These are phyloP conservation scores for Fusarium sp. DNA, from an alignment of 2,329 filamentous ascomycete species.

Conservation along the genomic window DNA sequence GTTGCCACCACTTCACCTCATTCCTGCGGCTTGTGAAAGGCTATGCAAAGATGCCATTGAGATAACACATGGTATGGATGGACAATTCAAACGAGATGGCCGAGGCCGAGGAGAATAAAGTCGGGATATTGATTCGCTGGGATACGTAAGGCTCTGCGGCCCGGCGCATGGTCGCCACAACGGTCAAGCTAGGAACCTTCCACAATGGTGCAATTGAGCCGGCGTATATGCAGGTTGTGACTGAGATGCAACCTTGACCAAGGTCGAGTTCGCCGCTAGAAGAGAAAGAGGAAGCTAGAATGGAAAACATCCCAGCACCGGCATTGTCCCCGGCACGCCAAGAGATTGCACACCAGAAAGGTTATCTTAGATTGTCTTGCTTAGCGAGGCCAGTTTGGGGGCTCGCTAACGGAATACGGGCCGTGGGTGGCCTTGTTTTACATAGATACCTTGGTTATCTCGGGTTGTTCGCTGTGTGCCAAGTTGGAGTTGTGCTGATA, in stretches of 20 bases:
- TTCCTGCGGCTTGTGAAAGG: not conserved
- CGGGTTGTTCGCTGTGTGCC: not conserved
- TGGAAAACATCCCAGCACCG: not conserved
- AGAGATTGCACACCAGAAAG: constrained; percentile 9
- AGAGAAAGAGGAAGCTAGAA: constrained; percentile 23
- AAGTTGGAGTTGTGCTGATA: constrained; percentile 15
- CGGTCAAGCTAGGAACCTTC: constrained; percentile 11
- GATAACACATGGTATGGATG: constrained; percentile 1
- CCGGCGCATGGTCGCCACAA: constrained; percentile 2
- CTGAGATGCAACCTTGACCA: constrained; percentile 2
- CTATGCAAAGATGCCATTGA: not conserved
- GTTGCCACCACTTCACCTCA: not conserved
- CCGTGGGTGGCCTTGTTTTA: constrained; percentile 8
- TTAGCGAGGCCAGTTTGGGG: too few relatives aligned
- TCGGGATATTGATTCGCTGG: not conserved
- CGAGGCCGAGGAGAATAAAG: not conserved
- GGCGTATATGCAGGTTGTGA: constrained; percentile 1
- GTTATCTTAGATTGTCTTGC: constrained; percentile 13
- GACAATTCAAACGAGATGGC: not conserved
- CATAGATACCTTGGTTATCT: constrained; percentile 11
- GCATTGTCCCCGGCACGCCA: constrained; percentile 11
- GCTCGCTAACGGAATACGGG: constrained; percentile 26
- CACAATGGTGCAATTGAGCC: not conserved
- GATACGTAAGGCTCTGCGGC: constrained; percentile 18
- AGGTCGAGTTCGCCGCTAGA: constrained; percentile 2